Base-by-base conservation (phyloP, 2,329 filamentous ascomycete species). In the Fusarium duplospermum region DNA sequence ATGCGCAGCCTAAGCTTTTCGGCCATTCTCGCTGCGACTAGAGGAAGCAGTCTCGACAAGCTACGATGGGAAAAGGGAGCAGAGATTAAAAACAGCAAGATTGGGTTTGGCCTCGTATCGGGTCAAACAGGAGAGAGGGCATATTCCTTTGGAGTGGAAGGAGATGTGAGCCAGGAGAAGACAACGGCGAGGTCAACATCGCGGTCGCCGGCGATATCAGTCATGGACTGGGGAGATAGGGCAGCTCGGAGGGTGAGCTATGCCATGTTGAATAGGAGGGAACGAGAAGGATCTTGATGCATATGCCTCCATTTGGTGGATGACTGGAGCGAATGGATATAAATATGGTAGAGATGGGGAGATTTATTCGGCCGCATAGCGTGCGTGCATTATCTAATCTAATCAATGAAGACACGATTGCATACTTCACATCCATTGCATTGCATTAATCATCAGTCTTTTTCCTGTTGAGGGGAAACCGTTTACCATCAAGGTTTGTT, bases 1-100 rank as follows among this genome's bases (percentile, higher is more conserved):
- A 75, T 78, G 76, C 70, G 70, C 60, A 74, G 75, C 18, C 71
- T 75, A 13, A 74, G 74, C 29, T 78, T 78, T 66, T 77, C 76
- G 9, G 77, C 76, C 4, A 77, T 78, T 22, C 67, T 78, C 4
- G 76, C 76, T 4, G 76, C 76, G 10, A 71, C 76, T 4, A 71
- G 76, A 33, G 76, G 71, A 6, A 62, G 64, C 20, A 78, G 76
- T 31, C 71, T 78, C 3, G 77, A 78, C 33, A 76, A 76, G 22
- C 45, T 78, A 33, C 69, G 70, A 3, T 78, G 76, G 76, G 73
- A 77, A 13, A 65, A 33, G 24, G 71, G 68, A n/a, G 62, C 50
- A 6, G 70, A 77, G 2, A 50, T 76, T 27, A 71, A 69, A 58
- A 68, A 56, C 47, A 62, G 66, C 13, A 78, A 75, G 54, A 77